Conservation (phyloP, 352 stramenopile genomes). For the Phytophthora syringae region DNA sequence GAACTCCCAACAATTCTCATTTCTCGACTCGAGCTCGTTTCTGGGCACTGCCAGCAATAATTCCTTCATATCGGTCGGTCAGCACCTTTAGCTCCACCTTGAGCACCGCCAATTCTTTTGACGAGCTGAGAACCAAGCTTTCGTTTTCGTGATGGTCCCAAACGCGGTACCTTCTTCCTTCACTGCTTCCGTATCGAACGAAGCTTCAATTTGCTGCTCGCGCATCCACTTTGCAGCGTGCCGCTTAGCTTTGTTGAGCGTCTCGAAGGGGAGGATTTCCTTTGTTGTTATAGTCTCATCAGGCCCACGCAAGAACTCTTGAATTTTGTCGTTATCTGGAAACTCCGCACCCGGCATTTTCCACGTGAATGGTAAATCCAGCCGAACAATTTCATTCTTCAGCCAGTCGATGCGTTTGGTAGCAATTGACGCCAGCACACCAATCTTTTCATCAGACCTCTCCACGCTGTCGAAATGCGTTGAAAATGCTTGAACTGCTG, state of each 20-base stretch:
- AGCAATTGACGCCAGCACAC: slow-evolving; percentile 1
- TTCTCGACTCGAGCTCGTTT: too few relatives aligned
- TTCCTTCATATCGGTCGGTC: too few relatives aligned
- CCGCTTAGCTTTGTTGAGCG: not conserved
- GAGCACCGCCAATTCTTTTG: too few relatives aligned
- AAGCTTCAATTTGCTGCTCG: slow-evolving; percentile 14
- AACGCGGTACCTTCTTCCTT: not conserved
- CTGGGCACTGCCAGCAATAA: too few relatives aligned
- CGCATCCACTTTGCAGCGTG: slow-evolving; percentile 10
- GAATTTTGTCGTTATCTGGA: not conserved
- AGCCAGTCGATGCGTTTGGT: slow-evolving; percentile 15
- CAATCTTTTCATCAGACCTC: not conserved
- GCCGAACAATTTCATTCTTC: not conserved
- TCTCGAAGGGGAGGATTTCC: not conserved
- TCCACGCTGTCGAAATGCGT: not conserved
- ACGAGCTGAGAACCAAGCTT: slow-evolving; percentile 7
- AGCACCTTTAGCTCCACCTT: too few relatives aligned
- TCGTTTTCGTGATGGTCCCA: slow-evolving; percentile 10
- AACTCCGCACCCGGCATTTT: slow-evolving; percentile 12
- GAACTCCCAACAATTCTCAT: too few relatives aligned
- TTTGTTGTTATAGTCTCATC: not conserved
- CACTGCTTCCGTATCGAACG: slow-evolving; percentile 1
- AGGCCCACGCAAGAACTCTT: slow-evolving; percentile 13
- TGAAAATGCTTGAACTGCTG: not conserved
- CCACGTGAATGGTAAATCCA: slow-evolving; percentile 13